Base-by-base conservation (phyloP, 1,284 basidiomycete genomes). In the Apiotrichum akiyoshidainum region DNA sequence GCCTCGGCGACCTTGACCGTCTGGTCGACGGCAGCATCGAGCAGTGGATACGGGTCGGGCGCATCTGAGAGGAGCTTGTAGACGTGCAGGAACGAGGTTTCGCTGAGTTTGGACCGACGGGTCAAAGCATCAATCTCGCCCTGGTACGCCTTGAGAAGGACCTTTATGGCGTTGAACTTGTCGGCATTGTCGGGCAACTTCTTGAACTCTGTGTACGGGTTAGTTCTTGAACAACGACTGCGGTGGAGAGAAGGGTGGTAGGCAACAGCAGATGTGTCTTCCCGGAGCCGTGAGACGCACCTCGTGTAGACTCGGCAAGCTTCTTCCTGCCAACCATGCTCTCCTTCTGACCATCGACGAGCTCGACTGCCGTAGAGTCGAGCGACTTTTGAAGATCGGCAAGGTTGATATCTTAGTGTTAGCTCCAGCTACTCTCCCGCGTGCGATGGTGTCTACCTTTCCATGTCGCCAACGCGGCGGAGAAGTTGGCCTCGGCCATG, bases 321-420 rank as follows among this genome's bases (percentile, higher is more conserved):
- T 86, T 88, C 78, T 95, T 97, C 45, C 94, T 83, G n/a, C 92
- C 92, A 2, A 96, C 82, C 50, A 96, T 83, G 67, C 89, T 91
- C 81, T 96, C 93, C 80, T 95, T 96, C 81, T 96, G 92, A 78
- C 93, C 92, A 81, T 96, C 92, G n/a, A 96, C 93, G 11, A 96
- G 82, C 78, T 96, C 92, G 46, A 96, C 82, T 1, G 93, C 92
- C 64, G 94, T 93, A 17, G 83, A 81, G 77, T 96, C 92, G 52
- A 96, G 83, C 8, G 86, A 88, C 81, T 91, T 93, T 78, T 97
- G 92, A n/a, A 96, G 82, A 65, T 95, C 90, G 33, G 86, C 80
- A 50, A 96, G 83, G 76, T 90, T 88, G 72, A 97, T 89, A 67
- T 87, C 92, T 96, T 35, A 14, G 7, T 9, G 26, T 42, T 37